Percentiles rank a stretch among this genome's conserved stretches.
These are phyloP conservation scores for Penicillium pulvis DNA, from an alignment of 495 filamentous ascomycete genomes.

Conservation along the genomic window DNA sequence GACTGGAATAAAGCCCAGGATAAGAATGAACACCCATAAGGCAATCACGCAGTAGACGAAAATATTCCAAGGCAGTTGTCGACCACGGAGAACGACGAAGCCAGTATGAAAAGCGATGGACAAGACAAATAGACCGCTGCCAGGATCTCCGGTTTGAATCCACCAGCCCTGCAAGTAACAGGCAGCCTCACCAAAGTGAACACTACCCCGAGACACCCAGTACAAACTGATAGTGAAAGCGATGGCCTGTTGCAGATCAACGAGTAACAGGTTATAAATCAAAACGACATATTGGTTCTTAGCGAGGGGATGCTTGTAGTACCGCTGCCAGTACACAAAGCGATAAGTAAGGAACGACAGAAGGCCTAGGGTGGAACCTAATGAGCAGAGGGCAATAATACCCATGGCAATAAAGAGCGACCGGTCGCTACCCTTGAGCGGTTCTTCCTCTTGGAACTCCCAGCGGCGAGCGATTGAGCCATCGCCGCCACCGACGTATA, in stretches of 20 bases:
- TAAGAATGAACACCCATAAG: slow-evolving; percentile 61
- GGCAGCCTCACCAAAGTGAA: slow-evolving; percentile 55
- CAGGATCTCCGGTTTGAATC: slow-evolving; percentile 66
- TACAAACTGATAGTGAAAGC: slow-evolving; percentile 65
- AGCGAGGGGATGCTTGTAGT: slow-evolving; percentile 43
- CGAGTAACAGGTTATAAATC: slow-evolving; percentile 71
- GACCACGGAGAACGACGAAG: slow-evolving; percentile 58
- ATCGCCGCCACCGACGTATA: slow-evolving; percentile 12
- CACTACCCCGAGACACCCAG: slow-evolving; percentile 55
- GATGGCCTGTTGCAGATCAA: slow-evolving; percentile 70
- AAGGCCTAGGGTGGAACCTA: slow-evolving; percentile 53
- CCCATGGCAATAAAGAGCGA: slow-evolving; percentile 58
- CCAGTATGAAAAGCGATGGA: slow-evolving; percentile 70
- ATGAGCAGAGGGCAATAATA: slow-evolving; percentile 56
- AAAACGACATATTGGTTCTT: slow-evolving; percentile 73
- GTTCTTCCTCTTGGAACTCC: slow-evolving; percentile 24
- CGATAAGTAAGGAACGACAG: slow-evolving; percentile 59
- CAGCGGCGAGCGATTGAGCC: slow-evolving; percentile 23
- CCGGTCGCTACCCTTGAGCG: slow-evolving; percentile 24
- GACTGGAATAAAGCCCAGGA: slow-evolving; percentile 56
- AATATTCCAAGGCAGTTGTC: slow-evolving; percentile 51
- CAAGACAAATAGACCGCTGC: slow-evolving; percentile 68
- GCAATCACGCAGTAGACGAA: slow-evolving; percentile 51
- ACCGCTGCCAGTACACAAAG: slow-evolving; percentile 56
- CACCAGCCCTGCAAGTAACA: slow-evolving; percentile 75